Evolutionary conservation across 768 basidiomycete genomes (phyloP).

Genomic region (Galerina marginata): DNA sequence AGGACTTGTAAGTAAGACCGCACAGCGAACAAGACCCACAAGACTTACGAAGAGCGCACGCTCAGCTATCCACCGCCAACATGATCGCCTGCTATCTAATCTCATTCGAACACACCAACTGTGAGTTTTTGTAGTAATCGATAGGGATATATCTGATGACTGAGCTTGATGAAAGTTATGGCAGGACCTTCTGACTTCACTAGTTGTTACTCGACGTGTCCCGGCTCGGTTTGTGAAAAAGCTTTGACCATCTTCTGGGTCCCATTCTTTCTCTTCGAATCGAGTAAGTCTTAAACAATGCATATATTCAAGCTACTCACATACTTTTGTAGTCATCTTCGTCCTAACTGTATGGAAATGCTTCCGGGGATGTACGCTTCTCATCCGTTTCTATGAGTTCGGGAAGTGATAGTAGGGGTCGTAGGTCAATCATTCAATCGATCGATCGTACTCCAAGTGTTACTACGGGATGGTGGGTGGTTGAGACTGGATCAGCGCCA

Average conservation of each 20-base stretch:
- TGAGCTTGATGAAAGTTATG: not conserved
- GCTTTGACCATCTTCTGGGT: constrained; percentile 13
- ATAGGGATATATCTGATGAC: not conserved
- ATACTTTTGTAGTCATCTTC: constrained; percentile 6
- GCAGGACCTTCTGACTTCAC: too few relatives aligned
- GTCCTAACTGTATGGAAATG: constrained; percentile 14
- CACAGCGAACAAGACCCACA: too few relatives aligned
- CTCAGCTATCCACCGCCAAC: constrained; percentile 3
- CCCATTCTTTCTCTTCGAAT: constrained; percentile 16
- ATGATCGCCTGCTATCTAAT: constrained; percentile 13
- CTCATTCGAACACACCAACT: not conserved
- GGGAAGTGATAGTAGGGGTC: too few relatives aligned
- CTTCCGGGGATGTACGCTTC: constrained; percentile 5
- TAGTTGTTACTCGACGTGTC: constrained; percentile 4
- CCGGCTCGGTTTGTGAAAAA: not conserved
- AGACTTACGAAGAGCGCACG: too few relatives aligned
- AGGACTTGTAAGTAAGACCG: constrained; percentile 7
- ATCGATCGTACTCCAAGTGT: constrained; percentile 5
- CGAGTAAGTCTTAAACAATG: constrained; percentile 2
- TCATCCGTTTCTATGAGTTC: too few relatives aligned
- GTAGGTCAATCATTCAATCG: constrained; percentile 1
- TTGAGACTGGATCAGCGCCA: too few relatives aligned
- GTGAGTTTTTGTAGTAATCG: not conserved
- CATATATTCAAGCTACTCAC: not conserved
- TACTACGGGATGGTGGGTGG: constrained; percentile 17